Evolutionary conservation across 257 asterid species (phyloP).

Genomic region (Solanum dulcamara): DNA sequence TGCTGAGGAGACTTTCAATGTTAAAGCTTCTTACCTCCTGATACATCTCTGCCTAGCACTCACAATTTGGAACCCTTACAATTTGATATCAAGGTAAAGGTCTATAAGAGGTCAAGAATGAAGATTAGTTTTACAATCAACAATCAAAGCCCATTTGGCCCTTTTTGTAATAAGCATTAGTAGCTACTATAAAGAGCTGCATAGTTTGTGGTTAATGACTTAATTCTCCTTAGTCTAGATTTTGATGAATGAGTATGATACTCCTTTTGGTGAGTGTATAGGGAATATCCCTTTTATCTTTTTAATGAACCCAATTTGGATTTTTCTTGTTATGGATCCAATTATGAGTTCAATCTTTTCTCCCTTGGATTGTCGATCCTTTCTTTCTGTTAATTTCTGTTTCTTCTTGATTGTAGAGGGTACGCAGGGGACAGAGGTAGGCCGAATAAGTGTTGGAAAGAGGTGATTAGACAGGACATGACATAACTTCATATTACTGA

Average conservation of each 20-base stretch:
- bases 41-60: neutral
- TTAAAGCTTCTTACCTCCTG: neutral
- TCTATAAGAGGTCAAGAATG: neutral
- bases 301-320: too few species aligned
- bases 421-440: too few species aligned
- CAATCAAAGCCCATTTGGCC: neutral
- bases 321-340: too few species aligned
- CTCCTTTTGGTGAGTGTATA: neutral
- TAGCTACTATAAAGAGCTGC: neutral
- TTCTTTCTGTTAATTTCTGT: too few species aligned
- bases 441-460: too few species aligned
- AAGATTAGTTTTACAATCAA: neutral
- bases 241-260: neutral
- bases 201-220: neutral
- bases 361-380: too few species aligned
- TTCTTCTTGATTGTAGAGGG: too few species aligned
- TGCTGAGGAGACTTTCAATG: neutral
- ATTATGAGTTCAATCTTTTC: too few species aligned
- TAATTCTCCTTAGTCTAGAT: neutral
- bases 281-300: neutral
- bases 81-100: neutral
- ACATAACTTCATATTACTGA: too few species aligned
- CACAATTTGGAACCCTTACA: neutral
- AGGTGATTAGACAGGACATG: too few species aligned
- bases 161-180: neutral